phyloP scores from a whole-genome alignment of 495 filamentous ascomycete species.

The Ascodesmis nigricans region DNA sequence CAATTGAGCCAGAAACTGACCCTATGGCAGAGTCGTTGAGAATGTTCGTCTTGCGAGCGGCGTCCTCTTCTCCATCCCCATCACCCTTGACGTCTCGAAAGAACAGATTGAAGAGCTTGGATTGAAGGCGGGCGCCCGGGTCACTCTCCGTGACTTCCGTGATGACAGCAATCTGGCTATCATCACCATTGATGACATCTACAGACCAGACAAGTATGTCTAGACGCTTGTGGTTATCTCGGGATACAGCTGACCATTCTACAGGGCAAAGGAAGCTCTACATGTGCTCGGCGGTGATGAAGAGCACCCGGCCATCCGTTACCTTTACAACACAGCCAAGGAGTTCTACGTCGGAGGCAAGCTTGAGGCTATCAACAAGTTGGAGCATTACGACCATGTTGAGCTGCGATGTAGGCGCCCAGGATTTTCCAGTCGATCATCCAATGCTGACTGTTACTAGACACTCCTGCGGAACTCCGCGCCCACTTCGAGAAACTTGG shows the following conservation, averaged over 20 bases:
- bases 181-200: conserved; percentile 85
- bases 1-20: conserved; percentile 1
- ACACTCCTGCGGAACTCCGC: conserved; percentile 85
- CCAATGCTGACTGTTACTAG: conserved; percentile 25
- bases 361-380: conserved; percentile 76
- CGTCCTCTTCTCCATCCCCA: conserved; percentile 89
- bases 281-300: conserved; percentile 91
- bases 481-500: conserved; percentile 97
- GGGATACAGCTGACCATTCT: conserved; percentile 22
- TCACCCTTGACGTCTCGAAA: conserved; percentile 68
- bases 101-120: conserved; percentile 46
- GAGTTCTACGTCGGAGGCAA: conserved; percentile 92
- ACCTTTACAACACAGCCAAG: conserved; percentile 53
- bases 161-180: conserved; percentile 93
- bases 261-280: conserved; percentile 65
- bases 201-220: conserved; percentile 84
- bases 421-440: not conserved
- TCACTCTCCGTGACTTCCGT: conserved; percentile 84
- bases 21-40: conserved; percentile 49
- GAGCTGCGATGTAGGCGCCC: conserved; percentile 59
- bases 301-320: conserved; percentile 76
- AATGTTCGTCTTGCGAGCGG: conserved; percentile 70
- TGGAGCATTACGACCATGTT: conserved; percentile 98
- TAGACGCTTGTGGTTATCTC: conserved; percentile 11
- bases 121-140: conserved; percentile 53